Evolutionary conservation across 2,329 filamentous ascomycete species (phyloP).

Genomic region (Biscogniauxia mediterranea): DNA sequence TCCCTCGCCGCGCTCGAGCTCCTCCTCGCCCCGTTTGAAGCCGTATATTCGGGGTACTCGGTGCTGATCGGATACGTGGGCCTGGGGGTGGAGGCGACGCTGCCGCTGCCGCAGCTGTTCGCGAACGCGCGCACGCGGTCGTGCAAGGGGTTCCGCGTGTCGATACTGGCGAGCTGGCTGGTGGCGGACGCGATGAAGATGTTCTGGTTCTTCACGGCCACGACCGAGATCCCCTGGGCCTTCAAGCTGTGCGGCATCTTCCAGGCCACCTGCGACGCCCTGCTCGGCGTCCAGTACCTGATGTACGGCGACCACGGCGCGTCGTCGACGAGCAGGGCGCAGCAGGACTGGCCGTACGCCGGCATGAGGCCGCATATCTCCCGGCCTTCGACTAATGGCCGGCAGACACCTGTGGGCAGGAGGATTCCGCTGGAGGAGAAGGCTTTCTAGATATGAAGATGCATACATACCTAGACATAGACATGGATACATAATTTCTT

Average conservation of each 20-base stretch:
- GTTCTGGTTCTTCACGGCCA: slow-evolving; percentile 77
- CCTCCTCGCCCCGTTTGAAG: slow-evolving; percentile 57
- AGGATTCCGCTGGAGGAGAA: slow-evolving; percentile 38
- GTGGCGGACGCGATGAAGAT: slow-evolving; percentile 83
- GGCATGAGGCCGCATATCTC: slow-evolving; percentile 31
- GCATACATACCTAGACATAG: slow-evolving; percentile 6
- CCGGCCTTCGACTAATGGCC: slow-evolving; percentile 33
- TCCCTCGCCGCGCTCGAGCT: slow-evolving; percentile 63
- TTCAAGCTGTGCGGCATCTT: slow-evolving; percentile 84
- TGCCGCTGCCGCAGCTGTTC: slow-evolving; percentile 76
- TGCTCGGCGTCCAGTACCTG: slow-evolving; percentile 72
- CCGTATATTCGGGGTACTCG: slow-evolving; percentile 65
- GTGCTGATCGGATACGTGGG: slow-evolving; percentile 70
- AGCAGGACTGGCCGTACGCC: slow-evolving; percentile 29
- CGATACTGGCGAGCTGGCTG: slow-evolving; percentile 75
- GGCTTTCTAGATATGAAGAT: slow-evolving; percentile 15
- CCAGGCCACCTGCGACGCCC: slow-evolving; percentile 73
- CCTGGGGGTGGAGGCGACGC: slow-evolving; percentile 74
- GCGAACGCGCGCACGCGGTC: slow-evolving; percentile 67
- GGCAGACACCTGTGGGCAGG: slow-evolving; percentile 39
- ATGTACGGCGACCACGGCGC: slow-evolving; percentile 59
- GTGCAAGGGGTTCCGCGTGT: slow-evolving; percentile 75
- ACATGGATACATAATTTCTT: not conserved
- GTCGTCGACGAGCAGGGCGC: slow-evolving; percentile 16
- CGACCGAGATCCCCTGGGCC: slow-evolving; percentile 67